A percentile compares a stretch with the other conserved stretches of the same genome.
Conservation (phyloP, 345 rosid genomes). For the Diplotaxis tenuifolia region DNA sequence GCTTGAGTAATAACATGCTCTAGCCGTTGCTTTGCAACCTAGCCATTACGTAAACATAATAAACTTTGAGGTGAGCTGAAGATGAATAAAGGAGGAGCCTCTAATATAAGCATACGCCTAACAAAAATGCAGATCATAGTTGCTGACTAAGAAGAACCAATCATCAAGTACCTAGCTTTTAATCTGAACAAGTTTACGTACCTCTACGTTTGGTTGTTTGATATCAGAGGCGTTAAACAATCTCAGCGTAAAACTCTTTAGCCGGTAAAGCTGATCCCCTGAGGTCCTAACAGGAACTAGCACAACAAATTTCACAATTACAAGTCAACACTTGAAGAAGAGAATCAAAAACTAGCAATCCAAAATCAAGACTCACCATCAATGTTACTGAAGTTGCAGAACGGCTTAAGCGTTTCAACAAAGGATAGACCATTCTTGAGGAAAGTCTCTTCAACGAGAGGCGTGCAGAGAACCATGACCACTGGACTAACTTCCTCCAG, state of each 20-base stretch:
- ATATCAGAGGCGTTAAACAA: constrained; percentile 78
- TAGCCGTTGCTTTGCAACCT: constrained; percentile 79
- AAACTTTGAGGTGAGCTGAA: constrained; percentile 11
- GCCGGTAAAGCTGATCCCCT: constrained; percentile 94
- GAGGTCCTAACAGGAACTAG: constrained; percentile 96
- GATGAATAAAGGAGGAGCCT: neutral
- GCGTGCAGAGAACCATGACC: constrained; percentile 88
- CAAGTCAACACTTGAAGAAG: constrained; percentile 1
- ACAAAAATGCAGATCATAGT: constrained; percentile 3
- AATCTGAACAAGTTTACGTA: constrained; percentile 21
- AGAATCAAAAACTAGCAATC: neutral
- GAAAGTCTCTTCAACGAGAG: constrained; percentile 84
- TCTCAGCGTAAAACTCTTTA: constrained; percentile 81
- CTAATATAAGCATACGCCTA: constrained; percentile 10
- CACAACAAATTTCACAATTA: constrained; percentile 24
- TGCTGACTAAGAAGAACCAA: constrained; percentile 9
- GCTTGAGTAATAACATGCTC: constrained; percentile 69
- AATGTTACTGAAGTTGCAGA: constrained; percentile 75
- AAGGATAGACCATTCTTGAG: constrained; percentile 75
- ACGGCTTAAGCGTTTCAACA: constrained; percentile 76
- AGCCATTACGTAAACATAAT: constrained; percentile 28
- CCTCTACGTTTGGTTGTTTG: constrained; percentile 77
- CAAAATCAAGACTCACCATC: constrained; percentile 58
- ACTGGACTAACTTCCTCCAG: constrained; percentile 92
- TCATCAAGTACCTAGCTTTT: neutral